Base-by-base conservation (phyloP, 1,139 yeast genomes). In the Geotrichum aggregatum region DNA sequence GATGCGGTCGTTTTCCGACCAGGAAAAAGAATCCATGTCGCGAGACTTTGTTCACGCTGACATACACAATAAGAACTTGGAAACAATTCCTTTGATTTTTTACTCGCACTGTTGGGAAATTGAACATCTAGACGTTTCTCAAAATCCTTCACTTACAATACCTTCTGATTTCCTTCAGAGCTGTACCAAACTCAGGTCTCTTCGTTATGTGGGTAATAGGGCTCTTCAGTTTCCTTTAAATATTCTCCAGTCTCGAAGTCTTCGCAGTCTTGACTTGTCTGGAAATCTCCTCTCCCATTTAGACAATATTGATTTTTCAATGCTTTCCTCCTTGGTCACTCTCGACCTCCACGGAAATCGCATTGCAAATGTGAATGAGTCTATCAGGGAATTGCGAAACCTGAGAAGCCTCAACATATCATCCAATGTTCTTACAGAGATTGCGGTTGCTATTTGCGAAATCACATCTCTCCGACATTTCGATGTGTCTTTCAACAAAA, bases 91-190 rank as follows among this genome's bases (percentile, higher is more conserved):
- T 0, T 85, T 87, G 52, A 77, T 84, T 40, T 80, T 89, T 61
- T 91, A 84, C 63, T 87, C 83, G 59, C 88, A 83, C 58, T 87
- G 96, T 1, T 78, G 84, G 54, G 94, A 87, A 59, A 87, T 91
- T 55, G 88, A 84, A 59, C 78, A 83, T 59, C 75, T 91, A 58
- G 92, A 91, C 66, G 91, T 88, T 14, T 86, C 95, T 0, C 82
- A 86, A 58, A 91, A 91, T 66, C 95, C 96, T 5, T 84, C 95
- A 19, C 84, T 91, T 50, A 80, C 83, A 54, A 73, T 91, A 33
- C 96, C 97, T 0, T 71, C 82, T 54, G 96, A 89, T 66, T 89
- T 89, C 65, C 83, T 89, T 60, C 95, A 88, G 65, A 81, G 87
- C 28, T 85, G 96, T 60, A 77, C 80, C 47, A 86, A 86, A 62